Base-by-base conservation (phyloP, 2,329 filamentous ascomycete genomes). In the Aspergillus hortae region DNA sequence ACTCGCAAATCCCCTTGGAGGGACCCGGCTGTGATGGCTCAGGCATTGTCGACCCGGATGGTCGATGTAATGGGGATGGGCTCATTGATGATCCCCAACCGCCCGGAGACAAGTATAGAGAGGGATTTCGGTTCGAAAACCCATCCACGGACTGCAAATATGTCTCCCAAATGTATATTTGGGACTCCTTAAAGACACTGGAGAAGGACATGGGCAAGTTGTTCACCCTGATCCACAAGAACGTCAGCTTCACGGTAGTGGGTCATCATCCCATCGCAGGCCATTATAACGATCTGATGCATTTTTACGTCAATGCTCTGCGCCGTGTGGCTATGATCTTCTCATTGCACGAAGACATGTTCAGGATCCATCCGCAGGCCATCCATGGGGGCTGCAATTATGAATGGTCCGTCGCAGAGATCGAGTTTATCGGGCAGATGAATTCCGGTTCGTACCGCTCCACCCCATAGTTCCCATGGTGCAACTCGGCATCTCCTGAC, bases 221-320 rank as follows among this genome's bases (percentile, higher is more conserved):
- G n/a, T 68, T 68, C 42, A 65, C 60, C 6, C 48, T 67, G 21
- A 66, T 68, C 49, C 57, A 68, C 50, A 67, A 66, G 48, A 57
- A 68, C 41, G 65, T 68, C 25, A 58, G 52, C 41, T 69, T 68
- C 50, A 66, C 64, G 1, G 64, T 69, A 10, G 60, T 68, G 10
- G 67, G 67, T 11, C 62, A 67, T 44, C 66, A 69, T 36, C 67
- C 67, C 2, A 61, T 67, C 15, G 65, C 66, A 6, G 67, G 67
- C 2, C 62, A 57, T 44, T 69, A 69, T 33, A 49, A 59, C 23
- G 67, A 69, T 23, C 54, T 69, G 48, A 51, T 67, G 48, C 65
- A 68, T 56, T 68, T 68, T 44, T 67, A 65, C 19, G 63, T 69
- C 40, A 69, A 69, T 48, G 67, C 67, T 2, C 47, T 69, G 25